These are phyloP conservation scores for Hippophae rhamnoides DNA, from an alignment of 306 rosid species.

Conservation along the genomic window DNA sequence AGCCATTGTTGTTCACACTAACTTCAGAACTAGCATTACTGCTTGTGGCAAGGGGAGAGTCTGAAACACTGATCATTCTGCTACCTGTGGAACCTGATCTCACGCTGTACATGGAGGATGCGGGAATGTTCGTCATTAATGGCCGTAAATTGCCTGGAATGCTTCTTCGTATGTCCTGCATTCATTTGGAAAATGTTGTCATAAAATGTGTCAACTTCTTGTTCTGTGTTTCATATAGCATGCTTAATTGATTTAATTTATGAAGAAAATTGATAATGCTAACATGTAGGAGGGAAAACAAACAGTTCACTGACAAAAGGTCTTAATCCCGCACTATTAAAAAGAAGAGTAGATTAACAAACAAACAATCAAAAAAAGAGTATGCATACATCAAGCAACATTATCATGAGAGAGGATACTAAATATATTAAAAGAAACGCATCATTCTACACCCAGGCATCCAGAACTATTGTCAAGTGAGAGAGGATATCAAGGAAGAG, in stretches of 20 bases:
- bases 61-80: conserved; percentile 71
- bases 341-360: too few species aligned
- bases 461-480: too few species aligned
- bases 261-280: neutral
- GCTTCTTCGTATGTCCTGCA: conserved; percentile 84
- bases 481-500: neutral
- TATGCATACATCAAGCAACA: too few species aligned
- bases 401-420: too few species aligned
- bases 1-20: conserved; percentile 84
- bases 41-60: conserved; percentile 89
- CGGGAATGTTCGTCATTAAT: conserved; percentile 91
- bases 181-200: conserved; percentile 7
- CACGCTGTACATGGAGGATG: conserved; percentile 91
- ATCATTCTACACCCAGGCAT: too few species aligned
- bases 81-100: conserved; percentile 78
- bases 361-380: too few species aligned
- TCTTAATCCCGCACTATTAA: too few species aligned
- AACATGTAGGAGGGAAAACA: neutral
- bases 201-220: neutral
- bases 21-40: conserved; percentile 92
- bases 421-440: too few species aligned
- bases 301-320: too few species aligned
- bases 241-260: neutral
- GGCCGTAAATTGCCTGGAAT: conserved; percentile 87
- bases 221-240: neutral